Base-by-base conservation (phyloP, 2,329 filamentous ascomycete species). In the Aspergillus intermedius region DNA sequence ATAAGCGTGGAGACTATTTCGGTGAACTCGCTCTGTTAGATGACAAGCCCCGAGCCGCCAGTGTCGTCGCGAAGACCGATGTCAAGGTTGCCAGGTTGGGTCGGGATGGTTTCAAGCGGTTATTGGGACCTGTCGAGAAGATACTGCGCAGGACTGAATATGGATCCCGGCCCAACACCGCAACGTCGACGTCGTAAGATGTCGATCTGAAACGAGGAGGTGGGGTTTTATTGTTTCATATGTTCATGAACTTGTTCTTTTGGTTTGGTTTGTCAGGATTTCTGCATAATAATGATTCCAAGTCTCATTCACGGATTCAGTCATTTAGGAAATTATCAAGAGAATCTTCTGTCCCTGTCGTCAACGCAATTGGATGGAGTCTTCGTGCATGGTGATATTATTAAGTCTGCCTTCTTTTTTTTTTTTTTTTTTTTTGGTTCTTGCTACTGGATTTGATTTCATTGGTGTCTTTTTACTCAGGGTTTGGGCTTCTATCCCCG, bases 1-100 rank as follows among this genome's bases (percentile, higher is more conserved):
- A 97, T 70, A 79, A 77, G 55, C 93, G 95, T 71, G 93, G 93
- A 25, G 93, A 96, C 64, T 98, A 93, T 75, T 98, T 98, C 72
- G 93, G 93, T 53, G 93, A 98, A 72, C 77, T 98, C 52, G 93
- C 93, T 5, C 73, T 98, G 63, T 77, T 97, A 58, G 94, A 97
- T 59, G 91, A 98, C 64, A 88, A 89, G 47, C 93, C 93, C 7
- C 84, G 93, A 64, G 91, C 91, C 34, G 93, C 93, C 45, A 95
- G 87, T 58, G 83, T 98, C 46, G 76, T 94, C 42, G 88, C 88
- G 60, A 79, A 82, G 68, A 87, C 86, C 5, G 88, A 95, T 54
- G 87, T 95, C 66, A 97, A 96, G 74, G 88, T 97, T 45, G 93
- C 91, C 4, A 89, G 85, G 44, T 76, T 98, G 43, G 90, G 90